Base-by-base conservation (phyloP, 768 basidiomycete species). In the Phaeolepiota aurea region DNA sequence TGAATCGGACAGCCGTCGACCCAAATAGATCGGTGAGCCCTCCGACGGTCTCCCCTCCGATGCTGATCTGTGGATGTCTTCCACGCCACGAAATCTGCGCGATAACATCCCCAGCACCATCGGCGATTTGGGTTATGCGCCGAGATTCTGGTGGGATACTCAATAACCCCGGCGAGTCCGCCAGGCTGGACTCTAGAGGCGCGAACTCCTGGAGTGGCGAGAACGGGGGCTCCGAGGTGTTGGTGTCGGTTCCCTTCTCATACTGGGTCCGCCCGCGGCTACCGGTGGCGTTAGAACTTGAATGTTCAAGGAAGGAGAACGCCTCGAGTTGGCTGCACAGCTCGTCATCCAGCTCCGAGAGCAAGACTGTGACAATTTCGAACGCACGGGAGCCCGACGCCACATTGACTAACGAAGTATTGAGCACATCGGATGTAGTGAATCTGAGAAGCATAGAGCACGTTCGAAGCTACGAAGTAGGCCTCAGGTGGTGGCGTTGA, bases 391-490 rank as follows among this genome's bases (percentile, higher is more conserved):
- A 50, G 25, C 74, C 69, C 10, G 76, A 72, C 14, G 66, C 59
- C 2, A 76, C 69, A 48, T 76, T 67, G 46, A 76, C 52, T 31
- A 80, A 74, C 12, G 64, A 46, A 1, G 72, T 71, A 51, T 79
- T 73, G 31, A 80, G 68, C 55, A 80, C 72, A 46, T 79, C 76
- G 12, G 69, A 54, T 20, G 71, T 64, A 30, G 75, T 71, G 54
- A 79, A 78, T 64, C 68, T 77, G 54, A 79, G 66, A 20, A 79
- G 55, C 77, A 77, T 79, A n/a, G n/a, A n/a, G n/a, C n/a, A n/a
- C n/a, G n/a, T n/a, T n/a, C n/a, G n/a, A n/a, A n/a, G n/a, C n/a
- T n/a, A n/a, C n/a, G n/a, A n/a, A n/a, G n/a, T n/a, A n/a, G n/a
- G n/a, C n/a, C n/a, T n/a, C n/a, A n/a, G n/a, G n/a, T n/a, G n/a